phyloP scores from a whole-genome alignment of 129 eudicot genomes.

The Oenanthe sinensis region DNA sequence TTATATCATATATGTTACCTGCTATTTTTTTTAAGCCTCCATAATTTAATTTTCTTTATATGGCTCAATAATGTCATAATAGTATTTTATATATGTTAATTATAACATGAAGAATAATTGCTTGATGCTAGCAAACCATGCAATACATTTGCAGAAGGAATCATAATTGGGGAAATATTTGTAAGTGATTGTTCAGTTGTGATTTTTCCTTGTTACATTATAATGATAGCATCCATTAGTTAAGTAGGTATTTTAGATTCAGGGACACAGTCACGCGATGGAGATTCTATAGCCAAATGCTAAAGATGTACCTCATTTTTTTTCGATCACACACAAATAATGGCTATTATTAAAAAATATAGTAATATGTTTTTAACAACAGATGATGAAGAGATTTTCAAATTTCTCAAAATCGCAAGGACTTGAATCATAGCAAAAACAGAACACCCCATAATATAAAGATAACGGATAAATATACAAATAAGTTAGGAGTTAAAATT shows the following conservation, averaged over 20 bases:
- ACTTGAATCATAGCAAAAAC: too few relatives aligned
- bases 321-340: too few relatives aligned
- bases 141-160: background rate
- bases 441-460: too few relatives aligned
- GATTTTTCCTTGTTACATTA: background rate
- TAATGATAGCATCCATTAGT: background rate
- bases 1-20: background rate
- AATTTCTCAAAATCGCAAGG: too few relatives aligned
- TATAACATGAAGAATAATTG: background rate
- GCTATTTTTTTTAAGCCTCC: background rate
- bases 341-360: too few relatives aligned
- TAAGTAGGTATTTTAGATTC: background rate
- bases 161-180: background rate
- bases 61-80: background rate
- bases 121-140: background rate
- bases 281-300: background rate
- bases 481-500: too few relatives aligned
- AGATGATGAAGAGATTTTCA: too few relatives aligned
- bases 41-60: background rate
- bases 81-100: background rate
- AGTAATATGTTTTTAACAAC: too few relatives aligned
- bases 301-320: too few relatives aligned
- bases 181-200: background rate
- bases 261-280: background rate
- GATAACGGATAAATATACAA: too few relatives aligned